Evolutionary conservation across 2,329 filamentous ascomycete species (phyloP).

Genomic region (Xylariaceae sp.): DNA sequence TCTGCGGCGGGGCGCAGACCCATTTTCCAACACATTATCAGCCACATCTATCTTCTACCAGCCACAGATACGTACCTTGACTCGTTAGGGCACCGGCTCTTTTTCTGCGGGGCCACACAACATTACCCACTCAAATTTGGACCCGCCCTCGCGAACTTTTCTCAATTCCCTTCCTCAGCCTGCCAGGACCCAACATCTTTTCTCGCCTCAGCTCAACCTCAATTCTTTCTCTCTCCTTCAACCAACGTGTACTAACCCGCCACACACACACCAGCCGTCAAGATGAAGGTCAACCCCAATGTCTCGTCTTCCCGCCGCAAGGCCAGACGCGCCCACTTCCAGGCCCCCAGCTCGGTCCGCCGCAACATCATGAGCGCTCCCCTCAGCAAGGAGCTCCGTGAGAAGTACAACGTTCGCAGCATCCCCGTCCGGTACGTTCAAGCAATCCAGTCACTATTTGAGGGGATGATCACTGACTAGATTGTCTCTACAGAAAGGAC

Average conservation of each 20-base stretch:
- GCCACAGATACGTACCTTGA: slow-evolving; percentile 5
- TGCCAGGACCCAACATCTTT: slow-evolving; percentile 9
- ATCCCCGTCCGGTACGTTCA: slow-evolving; percentile 65
- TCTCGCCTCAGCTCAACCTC: slow-evolving; percentile 15
- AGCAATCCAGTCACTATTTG: background rate
- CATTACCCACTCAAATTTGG: background rate
- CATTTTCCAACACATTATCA: background rate
- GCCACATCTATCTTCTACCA: background rate
- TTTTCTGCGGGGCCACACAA: slow-evolving; percentile 18
- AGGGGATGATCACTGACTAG: background rate
- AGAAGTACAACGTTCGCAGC: slow-evolving; percentile 97
- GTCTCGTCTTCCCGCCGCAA: slow-evolving; percentile 66
- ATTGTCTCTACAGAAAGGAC: slow-evolving; percentile 63
- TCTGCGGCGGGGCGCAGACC: background rate
- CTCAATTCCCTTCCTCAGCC: slow-evolving; percentile 5
- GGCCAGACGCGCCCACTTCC: slow-evolving; percentile 98
- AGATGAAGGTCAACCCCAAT: slow-evolving; percentile 33
- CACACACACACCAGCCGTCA: slow-evolving; percentile 21
- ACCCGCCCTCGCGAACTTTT: slow-evolving; percentile 15
- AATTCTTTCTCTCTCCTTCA: background rate
- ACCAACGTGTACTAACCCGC: slow-evolving; percentile 13
- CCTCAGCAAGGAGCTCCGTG: slow-evolving; percentile 92
- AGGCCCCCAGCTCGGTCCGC: slow-evolving; percentile 87
- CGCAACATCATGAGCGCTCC: slow-evolving; percentile 96
- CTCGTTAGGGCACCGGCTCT: slow-evolving; percentile 25